Base-by-base conservation (phyloP, 768 basidiomycete species). In the Daedaleopsis nitida region DNA sequence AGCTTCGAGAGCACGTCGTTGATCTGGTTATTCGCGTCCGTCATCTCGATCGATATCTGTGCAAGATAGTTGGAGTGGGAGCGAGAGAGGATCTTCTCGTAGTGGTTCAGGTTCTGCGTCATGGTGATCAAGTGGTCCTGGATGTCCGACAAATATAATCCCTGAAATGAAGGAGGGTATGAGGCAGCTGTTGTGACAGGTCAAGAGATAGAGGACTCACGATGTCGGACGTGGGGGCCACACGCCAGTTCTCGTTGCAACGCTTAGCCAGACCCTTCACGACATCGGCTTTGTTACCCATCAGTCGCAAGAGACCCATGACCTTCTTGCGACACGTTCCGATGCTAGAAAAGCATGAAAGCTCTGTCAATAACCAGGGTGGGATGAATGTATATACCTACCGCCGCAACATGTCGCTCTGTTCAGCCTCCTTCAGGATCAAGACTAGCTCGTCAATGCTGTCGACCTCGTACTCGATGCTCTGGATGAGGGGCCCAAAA, bases 271-370 rank as follows among this genome's bases (percentile, higher is more conserved):
- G 79, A 11, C 97, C 97, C 73, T 99, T 99, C 65, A 99, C 97
- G 65, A 99, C 97, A 73, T 99, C 97, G 56, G 97, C 97, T 79
- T 99, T 99, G 76, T 97, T 98, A 24, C 97, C 97, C 96, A 99
- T 98, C 57, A 99, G 78, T 64, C 97, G 78, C 57, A 99, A 74
- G 32, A 99, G 76, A 17, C 97, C 97, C 97, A 99, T 98, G 66
- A 99, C 97, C 77, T 99, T 98, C 83, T 98, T 99, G 62, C 97
- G 83, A 72, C 97, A 98, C 0, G 94, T 97, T 37, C 97, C 97
- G 69, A 98, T 99, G 67, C 96, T 83, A 13, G 39, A 7, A 1
- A 17, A 23, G 16, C 13, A 35, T 44, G n/a, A 35, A 17, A 53
- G 23, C 21, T 1, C 24, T 21, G 21, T 19, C 37, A 21, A n/a